Evolutionary conservation across 2,329 filamentous ascomycete species (phyloP).

Genomic region (Zalaria obscura): DNA sequence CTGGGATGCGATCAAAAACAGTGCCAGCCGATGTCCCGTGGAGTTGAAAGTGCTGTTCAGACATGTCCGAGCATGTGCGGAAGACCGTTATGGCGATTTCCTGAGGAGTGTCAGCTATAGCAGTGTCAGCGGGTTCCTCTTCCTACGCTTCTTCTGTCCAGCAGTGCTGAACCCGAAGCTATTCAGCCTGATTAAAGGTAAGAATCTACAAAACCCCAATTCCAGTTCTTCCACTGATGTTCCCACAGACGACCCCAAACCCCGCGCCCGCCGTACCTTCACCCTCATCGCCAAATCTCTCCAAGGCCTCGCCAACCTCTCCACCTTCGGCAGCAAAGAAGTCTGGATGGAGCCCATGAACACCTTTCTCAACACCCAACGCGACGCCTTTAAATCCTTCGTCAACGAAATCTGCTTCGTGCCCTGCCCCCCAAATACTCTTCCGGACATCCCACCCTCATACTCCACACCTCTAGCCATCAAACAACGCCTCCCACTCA

Average conservation of each 20-base stretch:
- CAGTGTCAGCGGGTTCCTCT: slow-evolving; percentile 87
- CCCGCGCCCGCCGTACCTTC: slow-evolving; percentile 70
- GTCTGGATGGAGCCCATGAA: slow-evolving; percentile 99
- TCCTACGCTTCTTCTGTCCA: slow-evolving; percentile 88
- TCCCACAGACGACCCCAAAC: slow-evolving; percentile 61
- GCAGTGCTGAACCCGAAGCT: slow-evolving; percentile 93
- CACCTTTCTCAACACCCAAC: slow-evolving; percentile 60
- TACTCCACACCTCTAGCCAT: slow-evolving; percentile 93
- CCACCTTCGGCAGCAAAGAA: slow-evolving; percentile 85
- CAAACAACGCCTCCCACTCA: slow-evolving; percentile 62
- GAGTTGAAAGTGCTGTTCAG: slow-evolving; percentile 78
- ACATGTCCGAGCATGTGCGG: slow-evolving; percentile 81
- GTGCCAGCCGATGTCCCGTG: slow-evolving; percentile 60
- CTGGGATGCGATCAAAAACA: slow-evolving; percentile 69
- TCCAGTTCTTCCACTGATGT: slow-evolving; percentile 5
- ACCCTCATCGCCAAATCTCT: slow-evolving; percentile 87
- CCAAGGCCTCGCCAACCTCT: slow-evolving; percentile 81
- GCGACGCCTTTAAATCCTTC: slow-evolving; percentile 70
- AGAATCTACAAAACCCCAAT: slow-evolving; percentile 5
- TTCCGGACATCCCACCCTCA: slow-evolving; percentile 44
- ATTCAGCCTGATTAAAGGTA: slow-evolving; percentile 68
- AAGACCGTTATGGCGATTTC: slow-evolving; percentile 89
- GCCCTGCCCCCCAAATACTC: slow-evolving; percentile 24
- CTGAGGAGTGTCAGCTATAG: slow-evolving; percentile 81
- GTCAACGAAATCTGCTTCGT: slow-evolving; percentile 79